A percentile compares a stretch with the other conserved stretches of the same genome.
phyloP scores from a whole-genome alignment of 2,329 filamentous ascomycete species.

The Xylariales sp. region DNA sequence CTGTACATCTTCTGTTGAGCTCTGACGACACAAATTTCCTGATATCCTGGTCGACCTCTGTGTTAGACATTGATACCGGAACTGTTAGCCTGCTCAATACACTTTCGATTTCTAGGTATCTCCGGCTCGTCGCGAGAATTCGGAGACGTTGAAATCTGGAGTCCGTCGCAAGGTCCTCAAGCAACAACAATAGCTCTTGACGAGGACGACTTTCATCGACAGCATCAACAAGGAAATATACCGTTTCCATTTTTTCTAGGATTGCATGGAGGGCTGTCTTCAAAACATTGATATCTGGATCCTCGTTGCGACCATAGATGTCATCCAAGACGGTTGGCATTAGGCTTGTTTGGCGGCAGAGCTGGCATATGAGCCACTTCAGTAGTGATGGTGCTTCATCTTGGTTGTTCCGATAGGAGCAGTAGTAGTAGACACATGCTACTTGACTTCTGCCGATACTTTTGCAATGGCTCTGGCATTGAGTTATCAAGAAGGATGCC shows the following conservation, averaged over 20 bases:
- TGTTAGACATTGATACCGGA: background rate
- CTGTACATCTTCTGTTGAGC: background rate
- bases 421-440: slow-evolving; percentile 24
- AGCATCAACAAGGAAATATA: background rate
- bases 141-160: background rate
- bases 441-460: slow-evolving; percentile 9
- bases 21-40: background rate
- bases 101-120: background rate
- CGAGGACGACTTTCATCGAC: background rate
- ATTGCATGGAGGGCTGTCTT: background rate
- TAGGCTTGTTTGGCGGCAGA: background rate
- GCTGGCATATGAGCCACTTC: slow-evolving; percentile 12
- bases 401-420: slow-evolving; percentile 19
- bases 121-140: background rate
- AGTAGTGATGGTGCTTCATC: slow-evolving; percentile 25
- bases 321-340: background rate
- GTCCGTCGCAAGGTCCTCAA: background rate
- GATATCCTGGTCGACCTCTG: background rate
- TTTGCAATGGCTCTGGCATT: slow-evolving; percentile 11
- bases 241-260: background rate
- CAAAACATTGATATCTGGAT: background rate
- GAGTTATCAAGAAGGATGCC: slow-evolving; percentile 22
- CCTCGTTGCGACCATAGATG: background rate
- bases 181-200: background rate
- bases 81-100: background rate